A percentile compares a stretch with the other conserved stretches of the same genome.
These are phyloP conservation scores for Chaetomiaceae sp. DNA, from an alignment of 2,329 filamentous ascomycete genomes.

Conservation along the genomic window DNA sequence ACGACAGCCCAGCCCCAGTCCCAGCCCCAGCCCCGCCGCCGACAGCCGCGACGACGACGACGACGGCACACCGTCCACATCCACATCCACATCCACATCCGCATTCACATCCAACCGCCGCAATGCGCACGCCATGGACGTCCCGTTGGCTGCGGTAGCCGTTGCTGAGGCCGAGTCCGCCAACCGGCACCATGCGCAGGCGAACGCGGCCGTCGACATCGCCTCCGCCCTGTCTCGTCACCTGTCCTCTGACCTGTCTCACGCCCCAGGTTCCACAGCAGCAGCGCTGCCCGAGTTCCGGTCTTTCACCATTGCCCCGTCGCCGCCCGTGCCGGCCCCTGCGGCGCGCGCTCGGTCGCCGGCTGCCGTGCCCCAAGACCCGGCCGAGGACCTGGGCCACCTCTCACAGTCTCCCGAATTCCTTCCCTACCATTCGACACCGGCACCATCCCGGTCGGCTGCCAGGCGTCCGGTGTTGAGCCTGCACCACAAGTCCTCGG, in stretches of 20 bases:
- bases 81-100: no score
- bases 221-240: conserved; percentile 11
- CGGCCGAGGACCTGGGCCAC: conserved; percentile 1
- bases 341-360: conserved; percentile 12
- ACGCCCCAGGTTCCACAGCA: conserved; percentile 7
- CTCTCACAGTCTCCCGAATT: conserved; percentile 13
- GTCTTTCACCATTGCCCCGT: conserved; percentile 28
- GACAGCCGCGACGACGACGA: conserved; percentile 11
- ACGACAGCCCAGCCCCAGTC: conserved; percentile 2
- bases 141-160: conserved; percentile 23
- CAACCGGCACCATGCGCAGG: conserved; percentile 21
- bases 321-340: conserved; percentile 23
- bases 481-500: conserved; percentile 37
- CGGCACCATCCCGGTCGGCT: conserved; percentile 16
- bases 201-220: conserved; percentile 16
- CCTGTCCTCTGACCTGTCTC: conserved; percentile 9
- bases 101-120: conserved; percentile 4
- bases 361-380: conserved; percentile 12
- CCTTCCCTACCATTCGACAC: conserved; percentile 21
- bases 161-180: conserved; percentile 18
- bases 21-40: not conserved
- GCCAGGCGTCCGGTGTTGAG: conserved; percentile 17
- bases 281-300: conserved; percentile 24
- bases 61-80: no score
- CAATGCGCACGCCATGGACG: conserved; percentile 16